Evolutionary conservation across 345 rosid genomes (phyloP).

Genomic region (Pistacia atlantica): DNA sequence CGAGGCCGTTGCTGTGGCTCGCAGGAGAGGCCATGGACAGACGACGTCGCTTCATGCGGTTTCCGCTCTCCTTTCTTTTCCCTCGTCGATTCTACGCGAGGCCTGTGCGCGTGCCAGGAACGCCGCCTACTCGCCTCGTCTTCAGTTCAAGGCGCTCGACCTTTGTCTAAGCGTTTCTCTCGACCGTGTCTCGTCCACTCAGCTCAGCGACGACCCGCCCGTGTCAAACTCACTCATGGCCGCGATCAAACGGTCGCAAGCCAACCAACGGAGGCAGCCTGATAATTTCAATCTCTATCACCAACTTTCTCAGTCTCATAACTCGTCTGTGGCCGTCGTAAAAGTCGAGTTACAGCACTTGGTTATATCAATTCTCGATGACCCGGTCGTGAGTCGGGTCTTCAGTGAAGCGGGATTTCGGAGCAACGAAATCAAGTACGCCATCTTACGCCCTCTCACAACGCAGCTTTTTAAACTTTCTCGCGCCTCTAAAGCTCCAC

Average conservation of each 20-base stretch:
- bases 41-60: constrained; percentile 92
- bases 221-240: constrained; percentile 97
- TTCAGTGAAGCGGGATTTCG: constrained; percentile 88
- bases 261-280: constrained; percentile 83
- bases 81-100: constrained; percentile 70
- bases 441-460: constrained; percentile 77
- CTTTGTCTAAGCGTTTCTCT: constrained; percentile 81
- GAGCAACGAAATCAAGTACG: constrained; percentile 84
- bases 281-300: constrained; percentile 82
- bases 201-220: constrained; percentile 57
- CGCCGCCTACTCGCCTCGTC: constrained; percentile 67
- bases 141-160: constrained; percentile 84
- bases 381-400: constrained; percentile 91
- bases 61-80: constrained; percentile 72
- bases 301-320: constrained; percentile 45
- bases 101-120: constrained; percentile 79
- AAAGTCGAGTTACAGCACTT: constrained; percentile 86
- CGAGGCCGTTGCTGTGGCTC: constrained; percentile 78
- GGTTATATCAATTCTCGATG: constrained; percentile 78
- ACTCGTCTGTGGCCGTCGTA: constrained; percentile 42
- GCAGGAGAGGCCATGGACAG: constrained; percentile 69
- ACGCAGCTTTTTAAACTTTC: constrained; percentile 58
- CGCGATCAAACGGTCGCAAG: constrained; percentile 93
- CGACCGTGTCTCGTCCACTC: constrained; percentile 81
- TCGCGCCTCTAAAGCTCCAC: constrained; percentile 50